These are phyloP conservation scores for Medicago truncatula DNA, from an alignment of 306 rosid species.

Conservation along the genomic window DNA sequence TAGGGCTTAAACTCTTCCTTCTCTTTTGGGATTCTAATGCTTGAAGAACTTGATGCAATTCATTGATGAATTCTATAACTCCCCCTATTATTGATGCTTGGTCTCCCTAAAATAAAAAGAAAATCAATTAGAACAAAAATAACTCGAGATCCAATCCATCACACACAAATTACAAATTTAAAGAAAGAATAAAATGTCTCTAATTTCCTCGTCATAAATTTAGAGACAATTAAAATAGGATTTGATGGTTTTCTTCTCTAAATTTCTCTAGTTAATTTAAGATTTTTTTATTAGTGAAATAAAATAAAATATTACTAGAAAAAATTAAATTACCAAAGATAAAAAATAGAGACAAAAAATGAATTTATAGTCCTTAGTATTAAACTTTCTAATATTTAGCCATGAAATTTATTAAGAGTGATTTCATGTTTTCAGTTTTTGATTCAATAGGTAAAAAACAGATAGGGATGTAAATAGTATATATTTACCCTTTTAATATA, in stretches of 20 bases:
- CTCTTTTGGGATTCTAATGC: conserved; percentile 86
- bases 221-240: too few species aligned
- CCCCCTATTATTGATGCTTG: conserved; percentile 99
- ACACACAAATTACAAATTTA: not conserved
- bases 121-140: not conserved
- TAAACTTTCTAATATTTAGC: not conserved
- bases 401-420: not conserved
- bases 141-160: not conserved
- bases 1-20: conserved; percentile 93
- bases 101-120: conserved; percentile 69
- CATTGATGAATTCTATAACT: conserved; percentile 91
- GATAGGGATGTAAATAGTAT: not conserved
- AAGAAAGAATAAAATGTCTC: too few species aligned
- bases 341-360: not conserved
- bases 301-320: not conserved
- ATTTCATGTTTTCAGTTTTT: not conserved
- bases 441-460: not conserved
- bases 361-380: too few species aligned
- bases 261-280: not conserved
- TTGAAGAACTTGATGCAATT: conserved; percentile 82
- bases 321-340: not conserved
- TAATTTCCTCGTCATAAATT: too few species aligned
- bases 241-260: not conserved
- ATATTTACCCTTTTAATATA: conserved; percentile 88
- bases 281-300: not conserved